A percentile compares a stretch with the other conserved stretches of the same genome.
Evolutionary conservation across 345 rosid species (phyloP).

Genomic region (Sapria himalayana): DNA sequence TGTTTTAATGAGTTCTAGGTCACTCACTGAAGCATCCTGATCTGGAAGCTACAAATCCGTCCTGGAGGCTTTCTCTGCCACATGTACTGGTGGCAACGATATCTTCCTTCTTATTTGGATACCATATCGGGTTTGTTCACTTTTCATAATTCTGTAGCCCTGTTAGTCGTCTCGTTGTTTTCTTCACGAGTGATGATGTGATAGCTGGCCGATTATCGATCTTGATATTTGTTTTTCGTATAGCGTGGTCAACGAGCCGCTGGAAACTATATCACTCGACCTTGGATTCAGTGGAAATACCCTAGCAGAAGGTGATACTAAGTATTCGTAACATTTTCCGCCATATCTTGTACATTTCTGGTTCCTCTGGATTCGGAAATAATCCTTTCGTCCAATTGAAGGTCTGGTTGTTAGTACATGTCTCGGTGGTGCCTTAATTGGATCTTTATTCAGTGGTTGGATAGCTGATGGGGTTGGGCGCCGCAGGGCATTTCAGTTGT

Average conservation of each 20-base stretch:
- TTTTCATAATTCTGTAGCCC: conserved; percentile 4
- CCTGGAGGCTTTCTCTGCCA: conserved; percentile 65
- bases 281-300: conserved; percentile 82
- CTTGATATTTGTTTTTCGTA: not conserved
- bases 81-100: conserved; percentile 74
- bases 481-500: conserved; percentile 71
- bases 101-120: conserved; percentile 71
- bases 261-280: conserved; percentile 69
- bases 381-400: too few species aligned
- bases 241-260: conserved; percentile 95
- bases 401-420: conserved; percentile 92
- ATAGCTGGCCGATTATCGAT: too few species aligned
- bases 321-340: too few species aligned
- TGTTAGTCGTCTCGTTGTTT: too few species aligned
- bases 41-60: conserved; percentile 42
- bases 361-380: too few species aligned
- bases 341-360: too few species aligned
- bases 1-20: conserved; percentile 33
- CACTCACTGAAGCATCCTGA: conserved; percentile 19
- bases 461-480: conserved; percentile 75
- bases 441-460: conserved; percentile 71
- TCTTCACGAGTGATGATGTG: too few species aligned
- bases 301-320: conserved; percentile 59
- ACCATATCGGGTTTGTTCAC: conserved; percentile 70
- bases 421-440: conserved; percentile 70